A percentile compares a stretch with the other conserved stretches of the same genome.
Conservation (phyloP, 768 basidiomycete genomes). For the Mycena haematopus region DNA sequence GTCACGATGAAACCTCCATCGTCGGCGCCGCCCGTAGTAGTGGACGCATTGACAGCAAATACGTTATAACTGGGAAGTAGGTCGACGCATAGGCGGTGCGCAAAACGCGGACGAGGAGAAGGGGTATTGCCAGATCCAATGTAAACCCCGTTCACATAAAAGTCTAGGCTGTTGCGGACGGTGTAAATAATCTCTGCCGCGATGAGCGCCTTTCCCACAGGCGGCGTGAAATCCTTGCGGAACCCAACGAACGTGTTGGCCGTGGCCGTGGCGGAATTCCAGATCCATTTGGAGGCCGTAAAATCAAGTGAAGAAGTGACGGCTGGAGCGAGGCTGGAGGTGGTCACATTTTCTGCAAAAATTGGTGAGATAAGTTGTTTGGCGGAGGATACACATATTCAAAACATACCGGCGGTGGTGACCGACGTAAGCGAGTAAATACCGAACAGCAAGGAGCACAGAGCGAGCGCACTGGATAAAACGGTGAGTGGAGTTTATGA, state of each 20-base stretch:
- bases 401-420: neutral
- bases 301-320: slow-evolving; percentile 2
- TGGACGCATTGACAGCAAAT: no score
- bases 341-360: neutral
- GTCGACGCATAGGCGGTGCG: slow-evolving; percentile 11
- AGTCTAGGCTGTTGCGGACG: neutral
- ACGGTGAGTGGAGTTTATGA: neutral
- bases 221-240: slow-evolving; percentile 3
- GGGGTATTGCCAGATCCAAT: neutral
- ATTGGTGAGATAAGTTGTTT: no score
- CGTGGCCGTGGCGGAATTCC: neutral
- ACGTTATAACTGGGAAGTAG: no score
- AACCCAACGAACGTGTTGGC: neutral
- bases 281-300: slow-evolving; percentile 18
- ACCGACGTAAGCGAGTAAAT: neutral
- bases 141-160: no score
- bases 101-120: slow-evolving; percentile 1
- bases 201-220: slow-evolving; percentile 13
- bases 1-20: slow-evolving; percentile 3
- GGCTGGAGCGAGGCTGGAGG: neutral
- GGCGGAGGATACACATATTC: neutral
- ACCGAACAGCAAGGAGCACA: neutral
- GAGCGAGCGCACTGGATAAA: neutral
- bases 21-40: neutral
- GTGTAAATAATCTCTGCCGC: slow-evolving; percentile 6